A percentile compares a stretch with the other conserved stretches of the same genome.
Conservation (phyloP, 805 yeast genomes). For the Suhomyces sp. region DNA sequence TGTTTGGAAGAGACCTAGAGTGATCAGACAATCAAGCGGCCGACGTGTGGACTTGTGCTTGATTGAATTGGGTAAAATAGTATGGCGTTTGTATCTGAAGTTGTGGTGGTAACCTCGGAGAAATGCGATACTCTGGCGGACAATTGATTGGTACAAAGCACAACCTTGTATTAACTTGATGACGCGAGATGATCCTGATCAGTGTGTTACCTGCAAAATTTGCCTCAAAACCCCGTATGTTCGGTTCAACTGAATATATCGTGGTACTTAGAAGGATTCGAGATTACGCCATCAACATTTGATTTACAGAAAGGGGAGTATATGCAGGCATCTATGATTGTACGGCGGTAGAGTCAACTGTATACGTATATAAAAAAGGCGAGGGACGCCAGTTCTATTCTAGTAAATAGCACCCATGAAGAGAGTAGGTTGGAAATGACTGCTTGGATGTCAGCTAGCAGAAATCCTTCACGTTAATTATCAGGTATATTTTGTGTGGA, state of each 20-base stretch:
- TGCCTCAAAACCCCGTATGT: not conserved
- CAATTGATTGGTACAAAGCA: not conserved
- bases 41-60: not conserved
- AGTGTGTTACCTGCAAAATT: not conserved
- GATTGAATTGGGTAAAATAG: not conserved
- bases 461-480: not conserved
- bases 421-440: not conserved
- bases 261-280: not conserved
- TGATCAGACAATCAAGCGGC: not conserved
- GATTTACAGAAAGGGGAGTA: not conserved
- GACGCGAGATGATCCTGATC: not conserved
- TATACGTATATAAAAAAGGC: not conserved
- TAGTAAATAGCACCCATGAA: not conserved
- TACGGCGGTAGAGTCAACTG: not conserved
- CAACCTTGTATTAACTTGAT: not conserved
- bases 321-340: not conserved
- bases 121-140: not conserved
- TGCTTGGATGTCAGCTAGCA: not conserved
- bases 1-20: not conserved
- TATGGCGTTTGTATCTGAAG: not conserved
- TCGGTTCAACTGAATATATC: not conserved
- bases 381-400: not conserved
- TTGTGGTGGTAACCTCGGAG: not conserved
- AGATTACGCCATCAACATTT: conserved; percentile 3
- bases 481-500: not conserved